Percentiles rank a stretch among this genome's conserved stretches.
phyloP scores from a whole-genome alignment of 371 early-diverging fungal genomes.

The Ordospora pajunii region DNA sequence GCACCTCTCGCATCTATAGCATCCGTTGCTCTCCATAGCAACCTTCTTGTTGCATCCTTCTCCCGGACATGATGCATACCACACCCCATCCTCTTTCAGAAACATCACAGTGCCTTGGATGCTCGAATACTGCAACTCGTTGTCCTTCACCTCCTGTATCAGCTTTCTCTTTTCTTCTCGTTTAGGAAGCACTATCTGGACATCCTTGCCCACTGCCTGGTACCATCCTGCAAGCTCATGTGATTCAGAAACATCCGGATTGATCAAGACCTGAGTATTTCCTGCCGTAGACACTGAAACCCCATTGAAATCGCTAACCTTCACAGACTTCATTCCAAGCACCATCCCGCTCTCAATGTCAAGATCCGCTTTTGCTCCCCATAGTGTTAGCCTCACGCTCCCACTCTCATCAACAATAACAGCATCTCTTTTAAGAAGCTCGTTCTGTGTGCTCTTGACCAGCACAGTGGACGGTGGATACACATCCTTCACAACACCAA shows the following conservation, averaged over 20 bases:
- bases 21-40: constrained; percentile 31
- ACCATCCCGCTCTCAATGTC: constrained; percentile 39
- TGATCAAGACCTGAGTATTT: constrained; percentile 42
- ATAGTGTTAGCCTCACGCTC: constrained; percentile 47
- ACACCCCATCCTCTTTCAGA: constrained; percentile 51
- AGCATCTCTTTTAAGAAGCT: constrained; percentile 48
- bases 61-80: constrained; percentile 48
- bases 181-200: constrained; percentile 26
- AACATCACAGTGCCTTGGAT: constrained; percentile 45
- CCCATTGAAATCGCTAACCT: constrained; percentile 48
- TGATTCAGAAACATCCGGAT: constrained; percentile 50
- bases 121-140: constrained; percentile 37
- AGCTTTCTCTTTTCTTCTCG: constrained; percentile 16
- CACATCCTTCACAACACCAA: constrained; percentile 50
- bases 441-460: constrained; percentile 39
- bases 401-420: constrained; percentile 52
- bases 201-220: constrained; percentile 44
- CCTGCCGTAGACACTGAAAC: constrained; percentile 37
- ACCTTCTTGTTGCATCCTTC: constrained; percentile 60
- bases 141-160: constrained; percentile 49
- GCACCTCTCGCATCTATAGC: constrained; percentile 60
- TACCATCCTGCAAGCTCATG: constrained; percentile 58
- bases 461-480: constrained; percentile 33
- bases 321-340: constrained; percentile 38
- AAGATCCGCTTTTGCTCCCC: constrained; percentile 51